Conservation (phyloP, 2,329 filamentous ascomycete genomes). For the Alternaria consortialis region DNA sequence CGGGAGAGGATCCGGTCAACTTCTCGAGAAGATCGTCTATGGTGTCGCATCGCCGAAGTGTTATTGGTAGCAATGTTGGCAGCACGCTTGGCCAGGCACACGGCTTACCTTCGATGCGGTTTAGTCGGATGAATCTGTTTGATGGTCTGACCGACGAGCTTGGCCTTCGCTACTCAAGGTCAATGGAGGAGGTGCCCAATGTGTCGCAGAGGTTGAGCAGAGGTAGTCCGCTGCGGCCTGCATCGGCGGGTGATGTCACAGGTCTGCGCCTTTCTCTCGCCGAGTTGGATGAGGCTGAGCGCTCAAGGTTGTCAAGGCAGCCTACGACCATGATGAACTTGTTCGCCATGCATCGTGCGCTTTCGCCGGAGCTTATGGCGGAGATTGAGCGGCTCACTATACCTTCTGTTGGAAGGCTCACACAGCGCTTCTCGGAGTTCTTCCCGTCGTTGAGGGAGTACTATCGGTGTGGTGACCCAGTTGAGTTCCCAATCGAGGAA, state of each 20-base stretch:
- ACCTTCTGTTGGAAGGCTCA: slow-evolving; percentile 57
- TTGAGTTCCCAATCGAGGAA: slow-evolving; percentile 48
- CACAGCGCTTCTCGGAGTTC: slow-evolving; percentile 57
- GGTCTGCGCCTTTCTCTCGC: slow-evolving; percentile 58
- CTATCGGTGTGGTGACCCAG: slow-evolving; percentile 46
- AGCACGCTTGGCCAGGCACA: slow-evolving; percentile 39
- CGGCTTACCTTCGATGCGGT: slow-evolving; percentile 58
- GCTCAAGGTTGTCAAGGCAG: slow-evolving; percentile 18
- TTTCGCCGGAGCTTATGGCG: slow-evolving; percentile 53
- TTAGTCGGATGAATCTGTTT: slow-evolving; percentile 58
- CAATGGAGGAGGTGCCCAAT: slow-evolving; percentile 44
- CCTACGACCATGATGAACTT: slow-evolving; percentile 21
- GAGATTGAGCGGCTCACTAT: slow-evolving; percentile 58
- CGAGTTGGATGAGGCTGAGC: slow-evolving; percentile 51
- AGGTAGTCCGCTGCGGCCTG: slow-evolving; percentile 48
- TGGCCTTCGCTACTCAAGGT: slow-evolving; percentile 50
- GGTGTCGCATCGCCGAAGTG: slow-evolving; percentile 31
- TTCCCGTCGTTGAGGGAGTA: slow-evolving; percentile 55
- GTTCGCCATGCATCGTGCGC: slow-evolving; percentile 36
- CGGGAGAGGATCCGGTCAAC: slow-evolving; percentile 32
- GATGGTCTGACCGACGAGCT: slow-evolving; percentile 57
- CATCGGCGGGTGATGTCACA: slow-evolving; percentile 48
- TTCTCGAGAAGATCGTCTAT: slow-evolving; percentile 32
- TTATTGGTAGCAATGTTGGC: slow-evolving; percentile 31
- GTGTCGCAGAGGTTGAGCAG: slow-evolving; percentile 43